phyloP scores from a whole-genome alignment of 352 stramenopile genomes.

The Globisporangium cylindrosporum region DNA sequence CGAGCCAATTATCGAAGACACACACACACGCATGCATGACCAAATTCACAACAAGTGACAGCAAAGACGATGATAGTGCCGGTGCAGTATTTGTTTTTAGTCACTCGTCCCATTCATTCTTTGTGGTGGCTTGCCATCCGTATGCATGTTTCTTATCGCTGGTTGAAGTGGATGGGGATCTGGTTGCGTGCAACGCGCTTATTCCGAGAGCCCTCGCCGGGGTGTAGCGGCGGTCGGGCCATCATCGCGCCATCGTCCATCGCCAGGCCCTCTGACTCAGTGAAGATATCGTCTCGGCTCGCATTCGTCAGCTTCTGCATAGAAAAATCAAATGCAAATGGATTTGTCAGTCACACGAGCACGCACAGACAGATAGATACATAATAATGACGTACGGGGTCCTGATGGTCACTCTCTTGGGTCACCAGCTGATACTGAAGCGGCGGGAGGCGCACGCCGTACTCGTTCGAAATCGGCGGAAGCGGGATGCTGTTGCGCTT shows the following conservation, averaged over 20 bases:
- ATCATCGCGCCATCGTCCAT: constrained; percentile 7
- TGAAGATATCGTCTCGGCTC: constrained; percentile 13
- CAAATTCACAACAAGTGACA: background rate
- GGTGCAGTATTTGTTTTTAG: background rate
- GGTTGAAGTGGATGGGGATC: constrained; percentile 66
- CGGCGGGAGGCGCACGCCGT: constrained; percentile 73
- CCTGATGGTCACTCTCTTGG: constrained; percentile 64
- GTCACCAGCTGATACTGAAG: constrained; percentile 69
- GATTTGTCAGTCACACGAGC: background rate
- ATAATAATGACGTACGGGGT: constrained; percentile 29
- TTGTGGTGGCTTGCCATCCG: background rate
- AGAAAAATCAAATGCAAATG: background rate
- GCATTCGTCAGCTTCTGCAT: constrained; percentile 27
- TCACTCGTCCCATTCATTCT: background rate
- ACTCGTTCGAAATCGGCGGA: constrained; percentile 78
- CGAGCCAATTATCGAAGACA: background rate
- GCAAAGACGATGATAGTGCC: background rate
- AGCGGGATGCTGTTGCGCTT: constrained; percentile 80
- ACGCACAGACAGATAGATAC: background rate
- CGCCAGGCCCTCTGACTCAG: constrained; percentile 17
- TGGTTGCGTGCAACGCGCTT: constrained; percentile 65
- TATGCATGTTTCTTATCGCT: constrained; percentile 6
- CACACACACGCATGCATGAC: background rate
- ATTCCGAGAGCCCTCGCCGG: constrained; percentile 62
- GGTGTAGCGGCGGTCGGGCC: constrained; percentile 39